Evolutionary conservation across 805 yeast species (phyloP).

Genomic region (Ogataea methylovora): DNA sequence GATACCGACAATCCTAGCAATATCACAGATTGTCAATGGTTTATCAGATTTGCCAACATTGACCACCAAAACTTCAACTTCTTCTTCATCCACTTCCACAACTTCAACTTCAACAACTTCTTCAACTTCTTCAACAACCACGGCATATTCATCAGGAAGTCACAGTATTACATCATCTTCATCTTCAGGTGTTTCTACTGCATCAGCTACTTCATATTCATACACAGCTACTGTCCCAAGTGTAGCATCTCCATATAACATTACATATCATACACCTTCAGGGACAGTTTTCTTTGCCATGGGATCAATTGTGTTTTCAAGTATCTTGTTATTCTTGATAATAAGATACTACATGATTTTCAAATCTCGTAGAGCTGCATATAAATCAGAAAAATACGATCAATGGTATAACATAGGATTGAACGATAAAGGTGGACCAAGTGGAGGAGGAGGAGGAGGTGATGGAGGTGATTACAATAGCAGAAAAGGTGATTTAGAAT

Average conservation of each 20-base stretch:
- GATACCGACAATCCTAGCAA: not conserved
- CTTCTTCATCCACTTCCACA: not conserved
- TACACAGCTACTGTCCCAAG: slow-evolving; percentile 15
- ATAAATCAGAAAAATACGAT: slow-evolving; percentile 7
- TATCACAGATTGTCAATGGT: not conserved
- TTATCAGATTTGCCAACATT: not conserved
- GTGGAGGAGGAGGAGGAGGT: not conserved
- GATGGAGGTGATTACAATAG: not conserved
- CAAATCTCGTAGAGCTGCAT: slow-evolving; percentile 17
- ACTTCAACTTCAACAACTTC: slow-evolving; percentile 2
- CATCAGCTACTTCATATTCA: slow-evolving; percentile 8
- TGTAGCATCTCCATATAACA: slow-evolving; percentile 25
- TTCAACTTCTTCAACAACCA: slow-evolving; percentile 1
- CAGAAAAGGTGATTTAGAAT: slow-evolving; percentile 1
- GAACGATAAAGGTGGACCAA: slow-evolving; percentile 5
- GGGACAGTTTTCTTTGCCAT: slow-evolving; percentile 37
- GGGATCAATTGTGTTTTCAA: slow-evolving; percentile 25
- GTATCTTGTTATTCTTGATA: slow-evolving; percentile 14
- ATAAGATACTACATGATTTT: slow-evolving; percentile 17
- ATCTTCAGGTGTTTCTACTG: slow-evolving; percentile 1
- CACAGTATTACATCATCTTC: slow-evolving; percentile 1
- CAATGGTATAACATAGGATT: slow-evolving; percentile 10
- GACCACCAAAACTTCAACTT: not conserved
- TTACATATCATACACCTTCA: slow-evolving; percentile 17
- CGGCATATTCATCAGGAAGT: slow-evolving; percentile 1